Percentiles rank a stretch among this genome's conserved stretches.
Evolutionary conservation across 345 rosid genomes (phyloP).

Genomic region (Euphorbia peplus): DNA sequence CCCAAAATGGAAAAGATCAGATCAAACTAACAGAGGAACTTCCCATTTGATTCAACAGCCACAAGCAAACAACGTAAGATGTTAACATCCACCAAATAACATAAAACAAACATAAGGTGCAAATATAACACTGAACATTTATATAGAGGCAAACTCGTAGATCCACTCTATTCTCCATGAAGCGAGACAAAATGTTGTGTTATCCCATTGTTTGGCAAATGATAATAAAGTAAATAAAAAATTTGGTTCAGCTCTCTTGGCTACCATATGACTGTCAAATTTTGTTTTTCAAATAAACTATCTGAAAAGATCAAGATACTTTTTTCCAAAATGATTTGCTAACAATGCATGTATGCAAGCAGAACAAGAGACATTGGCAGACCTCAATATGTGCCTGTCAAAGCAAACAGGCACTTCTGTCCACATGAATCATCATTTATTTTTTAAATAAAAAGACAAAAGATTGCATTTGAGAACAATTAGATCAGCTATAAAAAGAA

Average conservation of each 20-base stretch:
- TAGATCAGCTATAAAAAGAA: neutral
- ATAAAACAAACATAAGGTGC: neutral
- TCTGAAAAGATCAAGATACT: neutral
- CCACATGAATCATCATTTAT: neutral
- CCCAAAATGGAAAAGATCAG: constrained; percentile 11
- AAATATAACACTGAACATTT: no score
- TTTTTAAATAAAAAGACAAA: neutral
- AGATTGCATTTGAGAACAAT: neutral
- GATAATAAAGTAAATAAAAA: neutral
- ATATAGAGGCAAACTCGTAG: neutral
- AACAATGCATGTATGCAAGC: neutral
- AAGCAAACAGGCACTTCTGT: neutral
- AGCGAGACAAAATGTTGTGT: neutral
- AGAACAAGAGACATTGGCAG: neutral
- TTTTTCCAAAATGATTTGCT: neutral
- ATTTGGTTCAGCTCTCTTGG: neutral
- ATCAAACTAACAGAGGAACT: constrained; percentile 8
- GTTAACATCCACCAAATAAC: neutral
- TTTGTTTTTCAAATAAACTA: neutral
- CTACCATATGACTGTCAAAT: neutral
- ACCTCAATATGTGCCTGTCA: neutral
- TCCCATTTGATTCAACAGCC: neutral
- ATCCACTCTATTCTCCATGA: neutral
- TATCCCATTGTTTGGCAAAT: neutral
- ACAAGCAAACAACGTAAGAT: neutral